A percentile compares a stretch with the other conserved stretches of the same genome.
Conservation (phyloP, 768 basidiomycete genomes). For the Suillus weaverae region DNA sequence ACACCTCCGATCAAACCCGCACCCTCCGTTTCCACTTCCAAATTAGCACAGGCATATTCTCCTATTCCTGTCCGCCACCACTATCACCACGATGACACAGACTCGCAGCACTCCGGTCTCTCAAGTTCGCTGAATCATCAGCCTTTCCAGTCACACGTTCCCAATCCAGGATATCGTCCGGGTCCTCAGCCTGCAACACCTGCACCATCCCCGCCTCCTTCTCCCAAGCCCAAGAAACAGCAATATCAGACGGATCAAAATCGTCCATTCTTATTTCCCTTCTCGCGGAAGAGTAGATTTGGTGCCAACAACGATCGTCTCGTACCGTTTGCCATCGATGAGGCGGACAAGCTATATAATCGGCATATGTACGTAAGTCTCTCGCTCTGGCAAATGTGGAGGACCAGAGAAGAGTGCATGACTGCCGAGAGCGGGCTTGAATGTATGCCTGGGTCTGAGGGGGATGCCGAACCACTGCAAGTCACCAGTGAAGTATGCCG, state of each 20-base stretch:
- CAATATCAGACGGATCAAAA: constrained; percentile 97
- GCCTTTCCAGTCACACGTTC: constrained; percentile 35
- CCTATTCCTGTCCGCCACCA: constrained; percentile 94
- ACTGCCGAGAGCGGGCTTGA: constrained; percentile 90
- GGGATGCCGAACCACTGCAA: constrained; percentile 52
- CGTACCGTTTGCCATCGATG: constrained; percentile 95
- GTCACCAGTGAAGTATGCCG: constrained; percentile 41
- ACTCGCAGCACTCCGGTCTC: constrained; percentile 45
- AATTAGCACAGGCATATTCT: constrained; percentile 85
- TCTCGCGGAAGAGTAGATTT: constrained; percentile 61
- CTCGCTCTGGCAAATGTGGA: constrained; percentile 92
- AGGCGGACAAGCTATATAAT: constrained; percentile 88
- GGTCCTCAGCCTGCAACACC: constrained; percentile 81
- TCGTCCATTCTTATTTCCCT: constrained; percentile 94
- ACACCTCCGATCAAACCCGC: constrained; percentile 30
- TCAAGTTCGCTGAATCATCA: constrained; percentile 35
- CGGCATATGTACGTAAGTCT: constrained; percentile 89
- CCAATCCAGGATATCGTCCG: constrained; percentile 29
- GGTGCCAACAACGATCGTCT: constrained; percentile 56
- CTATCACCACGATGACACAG: constrained; percentile 83
- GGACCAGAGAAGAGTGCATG: constrained; percentile 93
- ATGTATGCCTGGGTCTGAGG: constrained; percentile 68
- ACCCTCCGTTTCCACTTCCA: constrained; percentile 47
- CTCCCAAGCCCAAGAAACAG: constrained; percentile 94
- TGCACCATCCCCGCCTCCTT: constrained; percentile 82